Evolutionary conservation across 768 basidiomycete species (phyloP), one percentile per base, ranked within the genome.

Genomic region (Cystobasidium ongulense): DNA sequence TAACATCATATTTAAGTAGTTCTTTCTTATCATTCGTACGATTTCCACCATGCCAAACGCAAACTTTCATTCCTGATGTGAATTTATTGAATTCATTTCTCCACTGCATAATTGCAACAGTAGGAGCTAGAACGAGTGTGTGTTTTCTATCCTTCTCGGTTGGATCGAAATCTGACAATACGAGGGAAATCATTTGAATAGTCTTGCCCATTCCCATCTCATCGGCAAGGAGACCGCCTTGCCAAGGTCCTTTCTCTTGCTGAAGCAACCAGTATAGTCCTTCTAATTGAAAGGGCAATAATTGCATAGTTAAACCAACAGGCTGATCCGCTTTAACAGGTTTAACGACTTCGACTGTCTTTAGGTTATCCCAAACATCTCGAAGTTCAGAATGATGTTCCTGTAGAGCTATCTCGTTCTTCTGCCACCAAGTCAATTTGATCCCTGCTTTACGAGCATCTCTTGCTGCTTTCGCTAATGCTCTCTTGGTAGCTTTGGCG

Each of bases 161-260:
- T 66, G 31, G 25, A 39, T 75, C 36, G 61, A 85, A 80, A 78
- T 93, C 91, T 0, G 89, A 87, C 3, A 94, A 87, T 41, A 99
- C 84, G 43, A 98, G 84, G 0, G 93, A 86, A 63, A 99, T 94
- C 76, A 93, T 92, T 80, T 99, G 96, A 74, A 99, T 98, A 0
- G 95, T 99, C 82, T 93, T 92, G 17, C 90, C 90, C 91, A 93
- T 92, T 23, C 90, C 89, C 91, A 92, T 92, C 81, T 92, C 91
- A 76, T 92, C 65, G 53, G 74, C 74, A 3, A 74, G 75, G 23
- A 71, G 46, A 27, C 95, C 96, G 41, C 95, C 96, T 61, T 84
- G 83, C 91, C 94, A 98, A 1, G 87, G 82, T 7, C 90, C 86
- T 67, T 88, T 83, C 80, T 99, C 96, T 82, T 98, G 96, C 79